These are phyloP conservation scores for Yarrowia sp. DNA, from an alignment of 805 yeast species.

Conservation along the genomic window DNA sequence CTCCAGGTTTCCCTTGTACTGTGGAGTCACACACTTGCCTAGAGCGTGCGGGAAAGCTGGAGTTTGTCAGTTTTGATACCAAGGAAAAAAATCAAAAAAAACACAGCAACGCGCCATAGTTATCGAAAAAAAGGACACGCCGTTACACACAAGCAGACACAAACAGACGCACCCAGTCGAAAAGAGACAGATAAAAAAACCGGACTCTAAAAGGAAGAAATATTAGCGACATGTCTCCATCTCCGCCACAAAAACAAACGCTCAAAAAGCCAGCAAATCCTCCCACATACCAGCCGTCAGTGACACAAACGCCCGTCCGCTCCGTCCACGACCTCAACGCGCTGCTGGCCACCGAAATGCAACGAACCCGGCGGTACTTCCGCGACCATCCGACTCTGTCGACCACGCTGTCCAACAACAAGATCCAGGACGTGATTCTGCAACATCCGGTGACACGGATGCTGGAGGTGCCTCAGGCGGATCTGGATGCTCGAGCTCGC, in stretches of 20 bases:
- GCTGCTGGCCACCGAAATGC: slow-evolving; percentile 18
- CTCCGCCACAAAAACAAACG: background rate
- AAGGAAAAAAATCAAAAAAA: background rate
- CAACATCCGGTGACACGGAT: slow-evolving; percentile 34
- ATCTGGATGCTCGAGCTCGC: slow-evolving; percentile 31
- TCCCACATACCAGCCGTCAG: slow-evolving; percentile 1
- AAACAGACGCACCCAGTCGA: too few relatives aligned
- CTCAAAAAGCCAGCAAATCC: too few relatives aligned
- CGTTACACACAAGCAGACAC: too few relatives aligned
- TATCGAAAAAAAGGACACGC: background rate
- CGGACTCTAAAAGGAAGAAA: background rate
- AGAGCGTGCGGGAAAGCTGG: background rate
- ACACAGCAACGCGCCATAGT: background rate
- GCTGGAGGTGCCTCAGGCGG: slow-evolving; percentile 34
- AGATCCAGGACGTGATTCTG: slow-evolving; percentile 35
- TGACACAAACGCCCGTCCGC: slow-evolving; percentile 1
- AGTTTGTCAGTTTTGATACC: background rate
- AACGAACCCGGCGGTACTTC: slow-evolving; percentile 22
- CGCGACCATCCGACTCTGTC: slow-evolving; percentile 21
- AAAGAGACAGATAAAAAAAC: background rate
- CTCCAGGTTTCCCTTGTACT: slow-evolving; percentile 18
- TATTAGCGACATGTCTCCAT: background rate
- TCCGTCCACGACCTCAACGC: slow-evolving; percentile 10
- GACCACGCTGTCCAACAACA: slow-evolving; percentile 32
- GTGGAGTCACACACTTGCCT: background rate